Evolutionary conservation across 768 basidiomycete species (phyloP).

Genomic region (Hemileccinum rubropunctum): DNA sequence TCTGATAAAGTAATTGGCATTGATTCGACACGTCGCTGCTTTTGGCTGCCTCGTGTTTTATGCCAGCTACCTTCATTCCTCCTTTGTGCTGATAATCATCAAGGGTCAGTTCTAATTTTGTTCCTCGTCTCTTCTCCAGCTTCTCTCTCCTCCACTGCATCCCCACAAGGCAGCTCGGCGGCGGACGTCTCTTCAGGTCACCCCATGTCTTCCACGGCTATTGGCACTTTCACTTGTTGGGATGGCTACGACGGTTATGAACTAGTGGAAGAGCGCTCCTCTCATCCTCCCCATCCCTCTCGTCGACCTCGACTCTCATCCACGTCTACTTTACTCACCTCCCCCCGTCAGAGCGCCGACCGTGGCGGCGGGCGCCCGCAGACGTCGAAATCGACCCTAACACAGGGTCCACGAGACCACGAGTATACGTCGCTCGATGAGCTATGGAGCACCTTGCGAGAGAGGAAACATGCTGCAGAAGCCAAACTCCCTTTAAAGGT

Average conservation of each 20-base stretch:
- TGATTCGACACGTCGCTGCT: conserved; percentile 17
- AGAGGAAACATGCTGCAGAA: conserved; percentile 64
- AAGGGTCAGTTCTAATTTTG: conserved; percentile 28
- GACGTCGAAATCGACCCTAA: conserved; percentile 11
- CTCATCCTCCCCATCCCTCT: conserved; percentile 16
- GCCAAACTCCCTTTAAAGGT: conserved; percentile 69
- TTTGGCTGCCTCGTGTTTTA: conserved; percentile 36
- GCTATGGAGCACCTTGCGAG: conserved; percentile 65
- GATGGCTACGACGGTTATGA: conserved; percentile 30
- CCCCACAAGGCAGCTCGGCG: conserved; percentile 21
- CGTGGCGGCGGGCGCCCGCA: conserved; percentile 22
- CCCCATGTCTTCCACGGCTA: conserved; percentile 32
- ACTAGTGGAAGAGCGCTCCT: conserved; percentile 17
- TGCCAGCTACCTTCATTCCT: conserved; percentile 24
- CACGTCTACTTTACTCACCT: conserved; percentile 10
- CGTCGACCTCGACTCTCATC: conserved; percentile 24
- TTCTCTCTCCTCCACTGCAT: conserved; percentile 18
- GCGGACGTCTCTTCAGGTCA: conserved; percentile 12
- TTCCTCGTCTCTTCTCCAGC: conserved; percentile 13
- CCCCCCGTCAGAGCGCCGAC: conserved; percentile 15
- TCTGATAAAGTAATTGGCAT: conserved; percentile 27
- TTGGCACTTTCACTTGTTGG: conserved; percentile 34
- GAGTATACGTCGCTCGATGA: conserved; percentile 44
- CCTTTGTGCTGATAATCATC: conserved; percentile 33
- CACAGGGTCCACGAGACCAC: conserved; percentile 17